These are phyloP conservation scores for Cochlearia excelsa DNA, from an alignment of 345 rosid species.

Conservation along the genomic window DNA sequence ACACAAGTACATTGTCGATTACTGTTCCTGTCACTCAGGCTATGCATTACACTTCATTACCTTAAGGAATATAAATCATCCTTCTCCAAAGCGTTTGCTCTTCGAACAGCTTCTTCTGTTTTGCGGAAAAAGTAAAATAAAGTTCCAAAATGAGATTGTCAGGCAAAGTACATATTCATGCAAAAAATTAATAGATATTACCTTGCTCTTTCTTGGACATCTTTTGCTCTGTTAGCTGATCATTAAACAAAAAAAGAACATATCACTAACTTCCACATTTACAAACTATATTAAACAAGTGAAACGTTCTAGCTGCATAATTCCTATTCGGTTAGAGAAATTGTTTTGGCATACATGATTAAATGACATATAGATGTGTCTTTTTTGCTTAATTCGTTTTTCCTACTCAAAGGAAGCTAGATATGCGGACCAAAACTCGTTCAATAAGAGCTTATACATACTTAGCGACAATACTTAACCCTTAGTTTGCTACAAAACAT, in stretches of 20 bases:
- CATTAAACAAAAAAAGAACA: slow-evolving; percentile 24
- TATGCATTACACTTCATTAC: slow-evolving; percentile 38
- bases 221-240: slow-evolving; percentile 78
- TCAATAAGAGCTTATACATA: slow-evolving; percentile 9
- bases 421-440: slow-evolving; percentile 9
- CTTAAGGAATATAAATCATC: slow-evolving; percentile 70
- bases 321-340: slow-evolving; percentile 6
- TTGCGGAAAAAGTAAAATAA: slow-evolving; percentile 24
- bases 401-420: slow-evolving; percentile 20
- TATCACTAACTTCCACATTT: slow-evolving; percentile 29
- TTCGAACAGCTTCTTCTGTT: slow-evolving; percentile 73
- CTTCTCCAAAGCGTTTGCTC: slow-evolving; percentile 62
- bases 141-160: slow-evolving; percentile 8
- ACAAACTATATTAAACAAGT: slow-evolving; percentile 5
- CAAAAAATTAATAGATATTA: slow-evolving; percentile 35
- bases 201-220: slow-evolving; percentile 81
- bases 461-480: slow-evolving; percentile 8
- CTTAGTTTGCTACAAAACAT: slow-evolving; percentile 4
- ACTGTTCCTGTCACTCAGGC: slow-evolving; percentile 13
- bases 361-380: slow-evolving; percentile 10
- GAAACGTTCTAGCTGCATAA: slow-evolving; percentile 13
- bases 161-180: background rate
- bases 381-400: background rate
- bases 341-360: slow-evolving; percentile 13
- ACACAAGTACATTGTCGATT: slow-evolving; percentile 10